A percentile compares a stretch with the other conserved stretches of the same genome.
Evolutionary conservation across 2,329 filamentous ascomycete species (phyloP).

Genomic region (Sclerotinia spermophila): DNA sequence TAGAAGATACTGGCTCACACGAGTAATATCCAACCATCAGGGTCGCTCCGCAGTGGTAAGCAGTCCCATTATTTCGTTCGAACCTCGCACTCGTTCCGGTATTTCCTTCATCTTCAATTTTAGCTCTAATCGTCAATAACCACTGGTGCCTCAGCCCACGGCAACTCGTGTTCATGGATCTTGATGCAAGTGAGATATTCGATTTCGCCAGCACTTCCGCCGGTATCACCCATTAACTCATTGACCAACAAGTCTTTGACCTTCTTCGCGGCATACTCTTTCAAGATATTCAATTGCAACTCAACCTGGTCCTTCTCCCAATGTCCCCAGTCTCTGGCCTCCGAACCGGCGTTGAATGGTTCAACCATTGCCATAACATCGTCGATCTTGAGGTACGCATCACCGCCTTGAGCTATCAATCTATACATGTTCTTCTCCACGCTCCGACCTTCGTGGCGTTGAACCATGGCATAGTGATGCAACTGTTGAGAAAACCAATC

Average conservation of each 20-base stretch:
- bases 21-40: neutral
- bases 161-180: conserved; percentile 27
- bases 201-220: conserved; percentile 20
- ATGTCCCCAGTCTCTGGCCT: neutral
- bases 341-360: neutral
- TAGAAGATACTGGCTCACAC: neutral
- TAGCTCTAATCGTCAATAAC: neutral
- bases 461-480: neutral
- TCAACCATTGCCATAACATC: neutral
- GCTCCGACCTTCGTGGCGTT: neutral
- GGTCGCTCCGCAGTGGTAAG: neutral
- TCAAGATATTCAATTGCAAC: conserved; percentile 26
- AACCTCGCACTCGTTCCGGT: neutral
- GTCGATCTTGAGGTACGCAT: conserved; percentile 25
- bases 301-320: conserved; percentile 17
- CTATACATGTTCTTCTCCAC: conserved; percentile 24
- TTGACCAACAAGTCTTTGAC: conserved; percentile 27
- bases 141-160: conserved; percentile 21
- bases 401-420: conserved; percentile 23
- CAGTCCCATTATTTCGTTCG: too few species aligned
- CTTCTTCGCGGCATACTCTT: conserved; percentile 23
- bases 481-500: conserved; percentile 29
- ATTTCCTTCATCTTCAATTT: neutral
- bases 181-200: conserved; percentile 30
- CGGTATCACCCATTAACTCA: conserved; percentile 26